Evolutionary conservation across 768 basidiomycete species (phyloP).

Genomic region (Leccinum pellstonianum): DNA sequence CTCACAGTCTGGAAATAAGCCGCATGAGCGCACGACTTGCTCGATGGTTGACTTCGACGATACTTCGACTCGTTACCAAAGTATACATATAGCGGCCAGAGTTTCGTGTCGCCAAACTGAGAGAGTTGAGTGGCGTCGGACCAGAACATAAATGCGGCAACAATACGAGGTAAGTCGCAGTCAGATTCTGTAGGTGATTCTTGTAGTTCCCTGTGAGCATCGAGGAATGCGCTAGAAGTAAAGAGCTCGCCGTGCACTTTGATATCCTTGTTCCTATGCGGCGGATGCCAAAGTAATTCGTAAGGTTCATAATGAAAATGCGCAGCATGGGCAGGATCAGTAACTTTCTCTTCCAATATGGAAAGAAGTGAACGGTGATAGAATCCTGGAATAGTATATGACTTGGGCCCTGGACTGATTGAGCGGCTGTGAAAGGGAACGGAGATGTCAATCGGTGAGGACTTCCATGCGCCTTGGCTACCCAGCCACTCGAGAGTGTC

Average conservation of each 20-base stretch:
- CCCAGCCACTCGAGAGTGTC: background rate
- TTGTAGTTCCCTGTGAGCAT: background rate
- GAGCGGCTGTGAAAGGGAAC: no score
- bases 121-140: background rate
- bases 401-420: no score
- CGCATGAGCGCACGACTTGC: background rate
- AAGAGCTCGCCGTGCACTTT: background rate
- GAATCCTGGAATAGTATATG: no score
- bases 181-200: background rate
- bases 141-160: background rate
- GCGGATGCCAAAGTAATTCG: no score
- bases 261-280: background rate
- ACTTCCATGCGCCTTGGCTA: background rate
- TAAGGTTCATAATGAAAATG: no score
- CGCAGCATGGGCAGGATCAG: no score
- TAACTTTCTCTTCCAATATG: no score
- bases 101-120: background rate
- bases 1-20: background rate
- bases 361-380: no score
- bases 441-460: background rate
- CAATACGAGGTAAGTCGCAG: background rate
- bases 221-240: background rate
- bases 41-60: background rate
- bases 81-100: background rate
- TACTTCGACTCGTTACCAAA: background rate